Evolutionary conservation across 2,329 filamentous ascomycete genomes (phyloP).

Genomic region (Fusarium sambucinum): DNA sequence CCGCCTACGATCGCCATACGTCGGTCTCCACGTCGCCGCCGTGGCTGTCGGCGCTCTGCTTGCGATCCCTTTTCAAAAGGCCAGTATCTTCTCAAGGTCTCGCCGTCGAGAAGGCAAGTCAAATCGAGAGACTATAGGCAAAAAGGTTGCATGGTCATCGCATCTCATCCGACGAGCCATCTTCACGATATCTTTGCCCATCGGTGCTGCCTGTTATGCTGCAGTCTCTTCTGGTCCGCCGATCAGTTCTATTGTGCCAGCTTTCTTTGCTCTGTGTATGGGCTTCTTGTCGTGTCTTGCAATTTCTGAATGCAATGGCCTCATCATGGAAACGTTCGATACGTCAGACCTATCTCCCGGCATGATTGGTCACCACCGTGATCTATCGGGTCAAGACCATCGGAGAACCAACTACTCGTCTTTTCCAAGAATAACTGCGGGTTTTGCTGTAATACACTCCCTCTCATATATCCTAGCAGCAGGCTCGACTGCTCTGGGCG

Average conservation of each 20-base stretch:
- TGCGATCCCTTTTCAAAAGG: constrained; percentile 80
- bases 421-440: constrained; percentile 79
- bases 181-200: constrained; percentile 75
- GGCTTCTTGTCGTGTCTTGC: constrained; percentile 80
- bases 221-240: constrained; percentile 73
- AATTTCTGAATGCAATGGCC: constrained; percentile 79
- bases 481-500: constrained; percentile 74
- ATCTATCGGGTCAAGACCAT: constrained; percentile 53
- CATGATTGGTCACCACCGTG: constrained; percentile 69
- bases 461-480: constrained; percentile 78
- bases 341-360: constrained; percentile 82
- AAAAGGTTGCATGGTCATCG: constrained; percentile 75
- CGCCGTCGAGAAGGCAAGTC: constrained; percentile 69
- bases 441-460: constrained; percentile 76
- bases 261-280: constrained; percentile 73
- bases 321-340: constrained; percentile 86
- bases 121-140: constrained; percentile 75
- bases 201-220: constrained; percentile 76
- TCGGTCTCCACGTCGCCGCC: constrained; percentile 74
- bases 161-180: constrained; percentile 76
- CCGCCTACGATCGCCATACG: constrained; percentile 70
- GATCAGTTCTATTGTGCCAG: constrained; percentile 71
- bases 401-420: constrained; percentile 78
- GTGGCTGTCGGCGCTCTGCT: constrained; percentile 76
- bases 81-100: constrained; percentile 74